Conservation (phyloP, 2,329 filamentous ascomycete genomes). For the Stromatinia cepivora region DNA sequence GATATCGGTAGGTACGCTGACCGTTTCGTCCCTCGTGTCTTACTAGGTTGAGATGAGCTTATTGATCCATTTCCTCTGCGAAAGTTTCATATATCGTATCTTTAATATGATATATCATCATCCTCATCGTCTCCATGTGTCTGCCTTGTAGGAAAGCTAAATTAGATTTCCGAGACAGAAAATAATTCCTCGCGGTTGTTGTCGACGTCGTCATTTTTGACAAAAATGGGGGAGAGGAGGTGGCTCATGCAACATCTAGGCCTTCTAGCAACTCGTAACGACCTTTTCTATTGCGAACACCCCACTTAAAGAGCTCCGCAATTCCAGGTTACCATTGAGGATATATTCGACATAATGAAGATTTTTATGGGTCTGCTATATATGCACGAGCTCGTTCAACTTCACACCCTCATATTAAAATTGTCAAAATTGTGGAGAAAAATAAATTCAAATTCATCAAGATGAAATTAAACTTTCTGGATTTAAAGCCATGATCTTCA, state of each 20-base stretch:
- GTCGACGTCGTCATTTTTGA: not conserved
- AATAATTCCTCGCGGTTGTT: not conserved
- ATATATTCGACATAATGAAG: not conserved
- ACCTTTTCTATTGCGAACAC: not conserved
- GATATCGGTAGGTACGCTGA: conserved; percentile 7
- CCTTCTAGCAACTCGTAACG: conserved; percentile 6
- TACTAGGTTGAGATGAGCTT: conserved; percentile 13
- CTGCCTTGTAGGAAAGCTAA: conserved; percentile 6
- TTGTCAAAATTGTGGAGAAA: conserved; percentile 1
- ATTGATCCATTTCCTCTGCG: conserved; percentile 2
- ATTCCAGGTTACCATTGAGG: conserved; percentile 4
- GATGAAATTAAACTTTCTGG: not conserved
- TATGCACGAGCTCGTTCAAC: conserved; percentile 1
- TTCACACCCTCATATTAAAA: conserved; percentile 3
- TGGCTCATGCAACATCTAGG: not conserved
- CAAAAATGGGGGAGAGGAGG: not conserved
- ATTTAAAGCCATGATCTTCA: conserved; percentile 6
- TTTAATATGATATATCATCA: not conserved
- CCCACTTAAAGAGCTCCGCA: not conserved
- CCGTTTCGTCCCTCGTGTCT: conserved; percentile 1
- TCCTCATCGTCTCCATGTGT: not conserved
- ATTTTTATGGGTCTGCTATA: conserved; percentile 3
- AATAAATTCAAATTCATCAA: not conserved
- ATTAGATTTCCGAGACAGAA: not conserved
- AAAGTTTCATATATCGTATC: conserved; percentile 2